These are phyloP conservation scores for Cryphonectria japonica DNA, from an alignment of 2,329 filamentous ascomycete species.

Conservation along the genomic window DNA sequence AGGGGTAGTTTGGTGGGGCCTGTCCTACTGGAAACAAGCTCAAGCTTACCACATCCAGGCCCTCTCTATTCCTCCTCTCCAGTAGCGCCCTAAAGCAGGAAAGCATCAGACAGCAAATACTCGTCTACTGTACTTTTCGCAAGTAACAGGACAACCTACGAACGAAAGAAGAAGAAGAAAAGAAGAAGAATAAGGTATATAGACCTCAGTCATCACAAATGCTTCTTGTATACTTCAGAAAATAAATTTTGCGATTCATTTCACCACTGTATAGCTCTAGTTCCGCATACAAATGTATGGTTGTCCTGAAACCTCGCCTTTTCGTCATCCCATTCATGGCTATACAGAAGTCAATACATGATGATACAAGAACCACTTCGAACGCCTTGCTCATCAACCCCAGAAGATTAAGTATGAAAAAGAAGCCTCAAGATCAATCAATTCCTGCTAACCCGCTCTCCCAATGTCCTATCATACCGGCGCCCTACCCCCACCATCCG, in stretches of 20 bases:
- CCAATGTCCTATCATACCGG: conserved; percentile 17
- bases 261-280: not conserved
- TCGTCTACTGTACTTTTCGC: not conserved
- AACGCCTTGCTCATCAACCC: not conserved
- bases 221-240: not conserved
- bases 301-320: not conserved
- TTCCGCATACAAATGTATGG: not conserved
- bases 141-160: not conserved
- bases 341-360: not conserved
- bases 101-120: too few species aligned
- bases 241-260: not conserved
- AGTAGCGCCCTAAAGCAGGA: too few species aligned
- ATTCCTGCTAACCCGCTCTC: conserved; percentile 15
- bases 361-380: not conserved
- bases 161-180: not conserved
- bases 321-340: not conserved
- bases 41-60: not conserved
- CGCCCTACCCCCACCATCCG: not conserved
- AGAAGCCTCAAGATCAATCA: not conserved
- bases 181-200: not conserved
- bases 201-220: not conserved
- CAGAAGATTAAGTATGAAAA: not conserved
- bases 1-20: conserved; percentile 14
- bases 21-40: not conserved
- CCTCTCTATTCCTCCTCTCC: too few species aligned